phyloP scores from a whole-genome alignment of 2,329 filamentous ascomycete species.

The Trichoderma sp. region DNA sequence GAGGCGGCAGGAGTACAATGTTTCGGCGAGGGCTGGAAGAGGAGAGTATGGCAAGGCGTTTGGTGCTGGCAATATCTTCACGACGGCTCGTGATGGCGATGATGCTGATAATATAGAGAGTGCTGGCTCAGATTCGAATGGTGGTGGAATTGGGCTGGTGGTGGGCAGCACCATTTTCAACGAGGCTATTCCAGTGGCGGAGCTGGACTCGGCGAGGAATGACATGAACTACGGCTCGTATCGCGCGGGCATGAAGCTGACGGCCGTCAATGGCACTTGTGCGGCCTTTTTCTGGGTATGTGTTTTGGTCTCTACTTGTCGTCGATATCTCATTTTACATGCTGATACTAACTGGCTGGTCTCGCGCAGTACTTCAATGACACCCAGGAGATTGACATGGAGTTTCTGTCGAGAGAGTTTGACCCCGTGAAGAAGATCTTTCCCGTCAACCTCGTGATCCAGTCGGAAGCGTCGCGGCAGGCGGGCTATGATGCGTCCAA shows the following conservation, averaged over 20 bases:
- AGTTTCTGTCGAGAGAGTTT: constrained; percentile 69
- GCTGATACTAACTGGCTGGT: neutral
- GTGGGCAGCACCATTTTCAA: constrained; percentile 47
- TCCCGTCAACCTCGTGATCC: constrained; percentile 71
- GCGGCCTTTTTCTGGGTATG: constrained; percentile 76
- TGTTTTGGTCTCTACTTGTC: neutral
- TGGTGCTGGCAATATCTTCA: constrained; percentile 50
- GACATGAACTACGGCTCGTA: constrained; percentile 71
- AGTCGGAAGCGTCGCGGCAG: constrained; percentile 57
- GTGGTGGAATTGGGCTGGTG: constrained; percentile 47
- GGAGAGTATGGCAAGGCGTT: constrained; percentile 67
- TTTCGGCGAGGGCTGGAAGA: constrained; percentile 53
- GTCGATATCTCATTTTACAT: neutral
- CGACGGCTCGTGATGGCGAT: constrained; percentile 31
- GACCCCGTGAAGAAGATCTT: constrained; percentile 47
- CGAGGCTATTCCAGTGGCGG: constrained; percentile 57
- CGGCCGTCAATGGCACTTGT: constrained; percentile 62
- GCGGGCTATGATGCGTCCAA: constrained; percentile 60
- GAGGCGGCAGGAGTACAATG: constrained; percentile 64
- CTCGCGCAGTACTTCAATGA: constrained; percentile 66
- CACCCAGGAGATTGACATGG: constrained; percentile 77
- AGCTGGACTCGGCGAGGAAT: constrained; percentile 57
- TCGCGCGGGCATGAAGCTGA: constrained; percentile 63
- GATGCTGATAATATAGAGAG: constrained; percentile 33
- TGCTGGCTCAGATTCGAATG: neutral